Evolutionary conservation across 177 flowering plant species (phyloP), one percentile per base, ranked within the genome.

Genomic region (Vitis hybrid): DNA sequence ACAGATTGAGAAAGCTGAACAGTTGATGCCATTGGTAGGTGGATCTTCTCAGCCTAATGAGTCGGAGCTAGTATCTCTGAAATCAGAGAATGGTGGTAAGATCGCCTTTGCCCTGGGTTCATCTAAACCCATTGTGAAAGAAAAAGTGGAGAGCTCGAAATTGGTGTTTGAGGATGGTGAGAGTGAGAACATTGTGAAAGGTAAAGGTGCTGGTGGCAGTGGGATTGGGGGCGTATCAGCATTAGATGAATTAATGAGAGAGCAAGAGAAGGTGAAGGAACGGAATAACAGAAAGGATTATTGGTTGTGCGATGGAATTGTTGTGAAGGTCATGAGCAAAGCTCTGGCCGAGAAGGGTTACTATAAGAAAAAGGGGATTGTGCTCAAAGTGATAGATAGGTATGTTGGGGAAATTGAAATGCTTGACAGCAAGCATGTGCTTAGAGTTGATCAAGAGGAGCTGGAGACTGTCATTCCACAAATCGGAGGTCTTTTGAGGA

Each of bases 381-480:
- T 90, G 39, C 65, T 71, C 61, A 90, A 85, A 76, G 97, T 90
- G 76, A 85, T 90, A 15, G 98, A 92, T 70, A 87, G 82, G 76
- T 92, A 90, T 80, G 90, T 85, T 63, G 98, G 93, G 57, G 97
- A 94, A 67, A 87, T 94, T 77, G 90, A 89, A 74, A 89, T 92
- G 92, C 78, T 90, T 52, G 92, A 90, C 29, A 89, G 66, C 61
- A 89, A 87, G 77, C 97, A 92, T 75, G 79, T 87, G 6, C 78
- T 94, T 64, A 87, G 94, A 55, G 87, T 92, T 69, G 98, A 92
- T 82, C 98, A 94, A 70, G 90, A 80, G 31, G 98, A 94, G 84
- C 87, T 94, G 3, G 97, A 94, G 81, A 94, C 97, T 0, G 98
- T 94, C 72, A 83, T 94, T 78, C 98, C 97, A 0, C 97, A 92